Conservation (phyloP, 202 grass and related monocot species). For the Panicum hallii region DNA sequence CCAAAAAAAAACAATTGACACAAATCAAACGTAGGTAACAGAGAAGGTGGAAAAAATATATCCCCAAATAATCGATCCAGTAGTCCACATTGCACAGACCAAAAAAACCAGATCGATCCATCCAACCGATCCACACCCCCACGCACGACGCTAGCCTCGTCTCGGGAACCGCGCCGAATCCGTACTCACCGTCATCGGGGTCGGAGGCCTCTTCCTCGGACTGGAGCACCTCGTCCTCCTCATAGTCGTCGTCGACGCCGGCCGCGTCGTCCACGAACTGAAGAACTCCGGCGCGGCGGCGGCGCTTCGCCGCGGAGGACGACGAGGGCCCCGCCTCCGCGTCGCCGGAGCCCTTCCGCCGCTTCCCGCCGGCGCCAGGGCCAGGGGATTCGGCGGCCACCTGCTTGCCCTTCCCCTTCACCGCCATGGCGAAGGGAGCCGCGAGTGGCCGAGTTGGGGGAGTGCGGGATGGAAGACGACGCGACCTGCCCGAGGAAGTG, state of each 20-base stretch:
- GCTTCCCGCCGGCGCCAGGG: slow-evolving; percentile 28
- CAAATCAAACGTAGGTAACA: slow-evolving; percentile 15
- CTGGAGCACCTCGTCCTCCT: slow-evolving; percentile 51
- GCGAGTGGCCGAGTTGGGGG: not conserved
- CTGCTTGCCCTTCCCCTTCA: slow-evolving; percentile 85
- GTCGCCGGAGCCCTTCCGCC: slow-evolving; percentile 32
- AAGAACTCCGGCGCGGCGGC: slow-evolving; percentile 59
- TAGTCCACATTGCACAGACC: slow-evolving; percentile 28
- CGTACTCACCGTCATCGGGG: slow-evolving; percentile 53
- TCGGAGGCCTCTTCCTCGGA: slow-evolving; percentile 41
- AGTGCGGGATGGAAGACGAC: slow-evolving; percentile 16
- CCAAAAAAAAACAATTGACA: slow-evolving; percentile 31
- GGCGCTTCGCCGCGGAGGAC: slow-evolving; percentile 47
- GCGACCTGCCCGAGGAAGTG: slow-evolving; percentile 19
- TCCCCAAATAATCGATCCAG: not conserved
- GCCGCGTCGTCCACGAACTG: slow-evolving; percentile 84
- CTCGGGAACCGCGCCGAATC: slow-evolving; percentile 18
- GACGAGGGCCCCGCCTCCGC: slow-evolving; percentile 44
- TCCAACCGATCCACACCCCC: not conserved
- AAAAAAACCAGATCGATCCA: slow-evolving; percentile 21
- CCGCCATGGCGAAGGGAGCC: slow-evolving; percentile 56
- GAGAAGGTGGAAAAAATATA: not conserved
- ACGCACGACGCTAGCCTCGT: not conserved
- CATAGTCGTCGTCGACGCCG: slow-evolving; percentile 58
- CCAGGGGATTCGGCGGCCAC: slow-evolving; percentile 21